These are phyloP conservation scores for Candida vartiovaarae DNA, from an alignment of 805 yeast genomes.

Conservation along the genomic window DNA sequence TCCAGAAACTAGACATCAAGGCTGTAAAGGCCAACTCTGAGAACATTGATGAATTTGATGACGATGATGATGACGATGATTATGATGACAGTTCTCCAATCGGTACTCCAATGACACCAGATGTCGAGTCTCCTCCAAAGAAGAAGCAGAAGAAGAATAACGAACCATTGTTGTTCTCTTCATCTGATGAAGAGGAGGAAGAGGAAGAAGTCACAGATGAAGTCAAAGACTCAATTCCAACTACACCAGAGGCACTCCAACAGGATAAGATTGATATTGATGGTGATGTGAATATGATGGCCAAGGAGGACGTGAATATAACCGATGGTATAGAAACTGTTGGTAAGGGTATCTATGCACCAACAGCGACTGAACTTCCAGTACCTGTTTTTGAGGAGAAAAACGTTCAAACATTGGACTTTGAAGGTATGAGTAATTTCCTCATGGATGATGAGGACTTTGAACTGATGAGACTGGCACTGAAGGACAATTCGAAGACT, in stretches of 20 bases:
- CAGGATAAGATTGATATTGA: not conserved
- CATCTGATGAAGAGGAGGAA: conserved; percentile 27
- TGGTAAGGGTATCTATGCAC: conserved; percentile 36
- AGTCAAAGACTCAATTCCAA: conserved; percentile 20
- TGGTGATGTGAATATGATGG: not conserved
- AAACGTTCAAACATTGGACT: conserved; percentile 26
- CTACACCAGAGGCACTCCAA: conserved; percentile 19
- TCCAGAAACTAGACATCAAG: conserved; percentile 14
- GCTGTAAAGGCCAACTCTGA: conserved; percentile 5
- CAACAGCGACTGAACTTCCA: conserved; percentile 42
- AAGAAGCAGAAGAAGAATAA: conserved; percentile 1
- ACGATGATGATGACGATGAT: conserved; percentile 15
- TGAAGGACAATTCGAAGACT: conserved; percentile 16
- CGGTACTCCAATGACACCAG: not conserved
- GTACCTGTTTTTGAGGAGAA: conserved; percentile 47
- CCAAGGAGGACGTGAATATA: not conserved
- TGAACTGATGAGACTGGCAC: conserved; percentile 39
- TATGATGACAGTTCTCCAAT: conserved; percentile 2
- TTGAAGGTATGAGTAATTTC: conserved; percentile 43
- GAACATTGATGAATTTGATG: conserved; percentile 13
- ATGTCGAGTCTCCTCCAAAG: not conserved
- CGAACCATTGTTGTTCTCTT: conserved; percentile 15
- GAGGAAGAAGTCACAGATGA: conserved; percentile 24
- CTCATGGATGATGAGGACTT: conserved; percentile 76
- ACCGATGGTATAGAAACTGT: conserved; percentile 1